Percentiles rank a stretch among this genome's conserved stretches.
Conservation (phyloP, 2,329 filamentous ascomycete species). For the Calonectria henricotiae region DNA sequence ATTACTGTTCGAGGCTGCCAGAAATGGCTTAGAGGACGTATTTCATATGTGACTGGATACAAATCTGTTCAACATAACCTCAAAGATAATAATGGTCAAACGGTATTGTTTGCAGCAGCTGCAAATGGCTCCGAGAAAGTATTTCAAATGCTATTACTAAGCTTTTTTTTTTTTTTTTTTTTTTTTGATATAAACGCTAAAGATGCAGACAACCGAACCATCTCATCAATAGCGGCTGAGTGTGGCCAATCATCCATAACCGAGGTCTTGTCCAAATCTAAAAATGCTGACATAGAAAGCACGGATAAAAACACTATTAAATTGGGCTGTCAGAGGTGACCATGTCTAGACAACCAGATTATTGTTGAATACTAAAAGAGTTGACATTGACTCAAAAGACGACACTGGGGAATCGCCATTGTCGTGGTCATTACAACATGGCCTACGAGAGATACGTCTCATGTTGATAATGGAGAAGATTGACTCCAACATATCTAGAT, state of each 20-base stretch:
- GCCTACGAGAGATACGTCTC: fast-evolving
- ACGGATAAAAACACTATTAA: not conserved
- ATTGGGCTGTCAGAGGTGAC: not conserved
- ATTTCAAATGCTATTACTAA: not conserved
- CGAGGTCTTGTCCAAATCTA: too few species aligned
- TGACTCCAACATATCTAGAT: not conserved
- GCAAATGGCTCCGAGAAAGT: too few species aligned
- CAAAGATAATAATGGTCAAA: too few species aligned
- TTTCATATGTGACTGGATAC: too few species aligned
- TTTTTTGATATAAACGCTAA: not conserved
- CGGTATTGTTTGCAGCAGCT: too few species aligned
- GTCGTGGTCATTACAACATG: not conserved
- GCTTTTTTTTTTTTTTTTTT: too few species aligned
- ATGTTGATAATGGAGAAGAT: not conserved
- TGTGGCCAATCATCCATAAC: too few species aligned
- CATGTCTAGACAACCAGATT: not conserved
- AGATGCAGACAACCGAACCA: not conserved
- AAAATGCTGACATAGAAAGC: too few species aligned
- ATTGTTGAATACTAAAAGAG: not conserved
- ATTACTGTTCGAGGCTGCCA: too few species aligned
- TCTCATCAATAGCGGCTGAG: not conserved
- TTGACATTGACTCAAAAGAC: not conserved
- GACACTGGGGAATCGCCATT: not conserved
- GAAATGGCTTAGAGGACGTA: too few species aligned
- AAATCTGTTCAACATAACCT: too few species aligned